Conservation (phyloP, 768 basidiomycete species). For the Solioccasus polychromus region DNA sequence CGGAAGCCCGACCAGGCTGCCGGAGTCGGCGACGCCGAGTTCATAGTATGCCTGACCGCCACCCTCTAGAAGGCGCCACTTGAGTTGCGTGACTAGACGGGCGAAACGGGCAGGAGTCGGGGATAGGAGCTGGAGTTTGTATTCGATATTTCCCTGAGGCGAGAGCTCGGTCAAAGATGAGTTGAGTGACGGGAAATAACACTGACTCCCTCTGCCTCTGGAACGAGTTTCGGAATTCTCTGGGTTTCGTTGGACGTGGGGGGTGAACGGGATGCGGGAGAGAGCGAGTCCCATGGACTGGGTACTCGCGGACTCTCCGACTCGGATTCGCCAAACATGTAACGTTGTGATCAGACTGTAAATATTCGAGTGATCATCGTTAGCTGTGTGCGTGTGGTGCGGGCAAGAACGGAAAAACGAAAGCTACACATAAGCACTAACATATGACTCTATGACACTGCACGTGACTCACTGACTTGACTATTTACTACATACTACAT, state of each 20-base stretch:
- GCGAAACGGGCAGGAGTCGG: constrained; percentile 75
- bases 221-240: constrained; percentile 62
- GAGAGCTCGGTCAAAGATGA: not conserved
- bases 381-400: not conserved
- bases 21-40: constrained; percentile 81
- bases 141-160: constrained; percentile 89
- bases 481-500: not conserved
- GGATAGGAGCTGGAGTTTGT: constrained; percentile 86
- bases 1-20: constrained; percentile 78
- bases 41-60: constrained; percentile 85
- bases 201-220: constrained; percentile 66
- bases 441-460: not conserved
- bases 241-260: constrained; percentile 29
- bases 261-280: constrained; percentile 49
- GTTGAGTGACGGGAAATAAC: not conserved
- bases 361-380: constrained; percentile 62
- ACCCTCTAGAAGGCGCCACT: constrained; percentile 89
- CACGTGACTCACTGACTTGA: constrained; percentile 16
- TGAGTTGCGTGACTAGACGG: constrained; percentile 89
- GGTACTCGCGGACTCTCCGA: constrained; percentile 77
- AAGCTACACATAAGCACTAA: too few relatives aligned
- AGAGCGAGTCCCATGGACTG: constrained; percentile 80
- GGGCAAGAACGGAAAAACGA: too few relatives aligned
- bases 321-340: constrained; percentile 82
- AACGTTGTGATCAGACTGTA: constrained; percentile 11